Percentiles rank a stretch among this genome's conserved stretches.
These are phyloP conservation scores for Protomyces pachydermus DNA, from an alignment of 1,139 yeast genomes.

Conservation along the genomic window DNA sequence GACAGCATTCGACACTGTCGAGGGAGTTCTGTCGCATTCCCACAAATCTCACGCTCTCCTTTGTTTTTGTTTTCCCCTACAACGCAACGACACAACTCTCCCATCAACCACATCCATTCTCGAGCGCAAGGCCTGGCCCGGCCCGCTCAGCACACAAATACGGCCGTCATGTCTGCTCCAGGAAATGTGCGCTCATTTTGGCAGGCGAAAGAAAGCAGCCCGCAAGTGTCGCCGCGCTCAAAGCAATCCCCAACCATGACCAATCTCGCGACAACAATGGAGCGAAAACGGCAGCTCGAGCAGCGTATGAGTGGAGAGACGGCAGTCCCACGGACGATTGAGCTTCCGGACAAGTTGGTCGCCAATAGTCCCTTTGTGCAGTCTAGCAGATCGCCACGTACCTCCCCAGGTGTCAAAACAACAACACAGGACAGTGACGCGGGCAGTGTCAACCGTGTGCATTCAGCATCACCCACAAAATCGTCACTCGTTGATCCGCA, in stretches of 20 bases:
- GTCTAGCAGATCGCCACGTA: neutral
- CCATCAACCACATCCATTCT: too few species aligned
- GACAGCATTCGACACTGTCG: too few species aligned
- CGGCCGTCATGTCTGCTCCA: slow-evolving; percentile 4
- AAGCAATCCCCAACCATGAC: slow-evolving; percentile 19
- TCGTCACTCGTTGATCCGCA: slow-evolving; percentile 18
- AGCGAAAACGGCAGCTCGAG: neutral
- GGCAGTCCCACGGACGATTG: neutral
- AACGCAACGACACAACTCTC: too few species aligned
- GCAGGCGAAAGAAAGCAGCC: slow-evolving; percentile 5
- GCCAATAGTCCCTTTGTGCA: neutral
- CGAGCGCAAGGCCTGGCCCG: too few species aligned
- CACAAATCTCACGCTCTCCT: too few species aligned
- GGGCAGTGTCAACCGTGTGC: neutral
- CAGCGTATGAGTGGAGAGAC: neutral
- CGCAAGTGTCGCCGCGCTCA: neutral
- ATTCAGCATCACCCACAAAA: slow-evolving; percentile 1
- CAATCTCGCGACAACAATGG: slow-evolving; percentile 4
- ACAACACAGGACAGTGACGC: neutral
- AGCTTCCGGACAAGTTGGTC: slow-evolving; percentile 3
- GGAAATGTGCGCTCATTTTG: slow-evolving; percentile 20
- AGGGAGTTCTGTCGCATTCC: too few species aligned
- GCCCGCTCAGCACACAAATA: neutral
- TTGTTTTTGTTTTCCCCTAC: too few species aligned
- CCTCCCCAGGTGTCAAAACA: neutral